Conservation (phyloP, 176 grass and related monocot genomes). For the Thinopyrum elongatum region DNA sequence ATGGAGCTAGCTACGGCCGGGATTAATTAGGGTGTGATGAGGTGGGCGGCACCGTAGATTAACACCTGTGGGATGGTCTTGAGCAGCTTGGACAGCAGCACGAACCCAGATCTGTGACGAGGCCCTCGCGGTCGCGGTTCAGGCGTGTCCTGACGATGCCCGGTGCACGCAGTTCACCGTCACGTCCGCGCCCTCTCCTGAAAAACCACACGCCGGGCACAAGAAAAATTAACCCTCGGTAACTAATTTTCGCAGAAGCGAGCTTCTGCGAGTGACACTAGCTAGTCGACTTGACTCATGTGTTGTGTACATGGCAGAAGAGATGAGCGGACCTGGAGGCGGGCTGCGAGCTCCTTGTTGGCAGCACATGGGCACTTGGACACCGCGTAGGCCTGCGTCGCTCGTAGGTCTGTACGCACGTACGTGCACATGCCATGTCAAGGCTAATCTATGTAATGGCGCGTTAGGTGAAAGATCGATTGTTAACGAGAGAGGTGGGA, state of each 20-base stretch:
- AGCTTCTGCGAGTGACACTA: too few relatives aligned
- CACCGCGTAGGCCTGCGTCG: slow-evolving; percentile 85
- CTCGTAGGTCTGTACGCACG: slow-evolving; percentile 61
- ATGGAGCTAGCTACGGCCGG: too few relatives aligned
- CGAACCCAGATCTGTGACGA: slow-evolving; percentile 92
- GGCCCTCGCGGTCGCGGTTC: slow-evolving; percentile 85
- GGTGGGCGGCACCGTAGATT: too few relatives aligned
- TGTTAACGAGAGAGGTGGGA: too few relatives aligned
- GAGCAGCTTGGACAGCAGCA: slow-evolving; percentile 88
- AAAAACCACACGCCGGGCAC: too few relatives aligned
- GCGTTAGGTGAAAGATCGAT: too few relatives aligned
- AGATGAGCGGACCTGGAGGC: not conserved
- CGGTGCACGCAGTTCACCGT: slow-evolving; percentile 90
- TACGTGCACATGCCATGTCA: not conserved
- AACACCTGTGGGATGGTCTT: slow-evolving; percentile 93
- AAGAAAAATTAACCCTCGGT: too few relatives aligned
- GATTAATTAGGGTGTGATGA: too few relatives aligned
- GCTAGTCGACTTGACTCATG: too few relatives aligned
- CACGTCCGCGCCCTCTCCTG: slow-evolving; percentile 75
- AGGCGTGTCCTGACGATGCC: slow-evolving; percentile 92
- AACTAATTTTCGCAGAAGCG: too few relatives aligned
- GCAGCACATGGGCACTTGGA: slow-evolving; percentile 85
- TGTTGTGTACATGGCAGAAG: too few relatives aligned
- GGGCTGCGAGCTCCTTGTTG: slow-evolving; percentile 62
- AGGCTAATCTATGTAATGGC: not conserved